Evolutionary conservation across 2,329 filamentous ascomycete genomes (phyloP).

Genomic region (Colletotrichum aenigma): DNA sequence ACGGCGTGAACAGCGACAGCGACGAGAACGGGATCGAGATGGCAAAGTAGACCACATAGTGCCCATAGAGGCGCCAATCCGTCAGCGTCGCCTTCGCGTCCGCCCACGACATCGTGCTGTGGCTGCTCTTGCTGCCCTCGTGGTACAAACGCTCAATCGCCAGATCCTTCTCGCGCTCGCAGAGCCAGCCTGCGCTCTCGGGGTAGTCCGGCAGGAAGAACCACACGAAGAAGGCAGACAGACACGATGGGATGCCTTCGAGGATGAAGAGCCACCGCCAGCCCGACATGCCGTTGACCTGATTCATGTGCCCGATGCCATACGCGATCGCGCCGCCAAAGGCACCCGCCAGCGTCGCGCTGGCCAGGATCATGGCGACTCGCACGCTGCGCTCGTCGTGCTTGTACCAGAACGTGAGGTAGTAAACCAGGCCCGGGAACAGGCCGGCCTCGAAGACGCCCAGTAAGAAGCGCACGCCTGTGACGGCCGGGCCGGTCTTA

Average conservation of each 20-base stretch:
- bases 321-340: constrained; percentile 37
- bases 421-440: constrained; percentile 45
- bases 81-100: constrained; percentile 74
- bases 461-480: constrained; percentile 43
- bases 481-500: constrained; percentile 38
- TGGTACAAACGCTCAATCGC: constrained; percentile 45
- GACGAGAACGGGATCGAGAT: constrained; percentile 61
- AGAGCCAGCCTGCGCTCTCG: constrained; percentile 42
- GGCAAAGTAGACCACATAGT: constrained; percentile 56
- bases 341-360: constrained; percentile 34
- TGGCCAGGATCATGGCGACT: constrained; percentile 46
- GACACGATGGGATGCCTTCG: constrained; percentile 44
- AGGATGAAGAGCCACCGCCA: constrained; percentile 45
- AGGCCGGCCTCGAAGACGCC: constrained; percentile 46
- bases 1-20: constrained; percentile 66
- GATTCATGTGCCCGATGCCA: constrained; percentile 31
- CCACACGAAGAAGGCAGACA: constrained; percentile 7
- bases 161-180: constrained; percentile 51
- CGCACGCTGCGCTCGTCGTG: constrained; percentile 46
- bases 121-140: constrained; percentile 59
- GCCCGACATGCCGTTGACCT: constrained; percentile 25
- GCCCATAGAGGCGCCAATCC: constrained; percentile 71
- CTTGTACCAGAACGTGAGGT: constrained; percentile 50
- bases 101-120: constrained; percentile 65
- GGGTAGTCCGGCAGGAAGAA: constrained; percentile 49